Base-by-base conservation (phyloP, 495 filamentous ascomycete species). In the Symbiotaphrina buchneri region DNA sequence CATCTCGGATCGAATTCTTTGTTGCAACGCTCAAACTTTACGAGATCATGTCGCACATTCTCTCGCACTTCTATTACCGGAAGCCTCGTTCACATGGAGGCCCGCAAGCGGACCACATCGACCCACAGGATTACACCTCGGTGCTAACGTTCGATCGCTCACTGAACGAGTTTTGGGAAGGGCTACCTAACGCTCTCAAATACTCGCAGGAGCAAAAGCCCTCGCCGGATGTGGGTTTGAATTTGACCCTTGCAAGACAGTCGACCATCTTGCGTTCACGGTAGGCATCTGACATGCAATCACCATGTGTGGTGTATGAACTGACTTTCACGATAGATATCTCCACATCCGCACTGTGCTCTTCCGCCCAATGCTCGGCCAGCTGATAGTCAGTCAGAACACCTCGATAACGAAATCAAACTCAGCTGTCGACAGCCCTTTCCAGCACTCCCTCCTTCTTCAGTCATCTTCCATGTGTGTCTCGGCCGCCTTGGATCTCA, bases 361-460 rank as follows among this genome's bases (percentile, higher is more conserved):
- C 16, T 56, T 59, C 36, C 54, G 58, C 3, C 55, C 56, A 1
- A 57, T 56, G 28, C 54, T 62, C 19, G 53, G 52, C 3, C 53
- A 54, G 20, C 38, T 59, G n/a, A n/a, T n/a, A n/a, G n/a, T n/a
- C n/a, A n/a, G n/a, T n/a, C n/a, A n/a, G n/a, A n/a, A n/a, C n/a
- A n/a, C n/a, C n/a, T n/a, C n/a, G n/a, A n/a, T n/a, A n/a, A n/a
- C n/a, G n/a, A n/a, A n/a, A n/a, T n/a, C n/a, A n/a, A n/a, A n/a
- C n/a, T n/a, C n/a, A n/a, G n/a, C n/a, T n/a, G n/a, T n/a, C n/a
- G n/a, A n/a, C n/a, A n/a, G n/a, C n/a, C n/a, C n/a, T n/a, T n/a
- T n/a, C n/a, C n/a, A n/a, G n/a, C n/a, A n/a, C n/a, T n/a, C n/a
- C n/a, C n/a, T n/a, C n/a, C n/a, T n/a, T n/a, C n/a, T n/a, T n/a